Percentiles rank a stretch among this genome's conserved stretches.
These are phyloP conservation scores for Lactarius pseudohatsudake DNA, from an alignment of 768 basidiomycete species.

Conservation along the genomic window DNA sequence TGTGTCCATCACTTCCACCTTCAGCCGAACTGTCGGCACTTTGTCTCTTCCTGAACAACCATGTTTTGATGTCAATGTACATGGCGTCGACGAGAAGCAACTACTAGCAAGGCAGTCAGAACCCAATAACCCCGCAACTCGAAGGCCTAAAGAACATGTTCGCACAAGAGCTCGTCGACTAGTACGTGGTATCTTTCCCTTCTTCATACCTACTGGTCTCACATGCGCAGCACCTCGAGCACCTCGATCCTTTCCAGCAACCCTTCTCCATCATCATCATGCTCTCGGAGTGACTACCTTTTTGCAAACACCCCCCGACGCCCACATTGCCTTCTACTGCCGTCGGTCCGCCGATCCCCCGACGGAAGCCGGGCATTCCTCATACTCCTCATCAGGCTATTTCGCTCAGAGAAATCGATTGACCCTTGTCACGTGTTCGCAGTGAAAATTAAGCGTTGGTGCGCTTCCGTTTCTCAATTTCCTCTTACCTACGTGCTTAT, in stretches of 20 bases:
- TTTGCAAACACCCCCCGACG: slow-evolving; percentile 84
- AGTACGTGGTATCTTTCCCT: slow-evolving; percentile 56
- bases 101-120: no score
- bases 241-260: slow-evolving; percentile 81
- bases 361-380: slow-evolving; percentile 58
- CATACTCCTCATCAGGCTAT: slow-evolving; percentile 7
- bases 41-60: no score
- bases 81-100: slow-evolving; percentile 47
- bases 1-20: no score
- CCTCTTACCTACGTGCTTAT: no score
- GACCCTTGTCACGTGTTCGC: no score
- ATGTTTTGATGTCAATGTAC: no score
- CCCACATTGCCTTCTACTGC: slow-evolving; percentile 77
- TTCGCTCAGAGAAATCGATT: no score
- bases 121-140: no score
- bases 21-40: no score
- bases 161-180: slow-evolving; percentile 74
- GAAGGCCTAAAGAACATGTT: slow-evolving; percentile 59
- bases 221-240: slow-evolving; percentile 64
- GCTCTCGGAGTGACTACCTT: slow-evolving; percentile 75
- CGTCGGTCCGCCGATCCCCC: slow-evolving; percentile 60
- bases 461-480: no score
- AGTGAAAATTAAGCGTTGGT: no score
- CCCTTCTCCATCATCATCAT: slow-evolving; percentile 67
- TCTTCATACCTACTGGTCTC: neutral